Percentiles rank a stretch among this genome's conserved stretches.
phyloP scores from a whole-genome alignment of 371 early-diverging fungal species.

The Zopfochytrium polystomum region DNA sequence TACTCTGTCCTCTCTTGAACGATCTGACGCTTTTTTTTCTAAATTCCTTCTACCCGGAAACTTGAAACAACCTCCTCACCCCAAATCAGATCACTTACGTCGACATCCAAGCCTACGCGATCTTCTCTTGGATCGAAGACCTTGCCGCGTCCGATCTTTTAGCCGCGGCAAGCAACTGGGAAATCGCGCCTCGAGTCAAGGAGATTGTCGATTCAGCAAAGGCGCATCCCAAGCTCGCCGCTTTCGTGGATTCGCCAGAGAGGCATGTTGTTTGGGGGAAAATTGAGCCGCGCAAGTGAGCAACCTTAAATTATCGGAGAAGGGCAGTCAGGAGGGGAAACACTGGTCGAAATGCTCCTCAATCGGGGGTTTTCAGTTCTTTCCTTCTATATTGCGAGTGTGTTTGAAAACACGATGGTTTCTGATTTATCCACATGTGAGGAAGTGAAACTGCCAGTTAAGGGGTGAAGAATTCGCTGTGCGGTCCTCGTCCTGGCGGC shows the following conservation, averaged over 20 bases:
- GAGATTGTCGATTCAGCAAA: neutral
- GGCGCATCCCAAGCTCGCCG: neutral
- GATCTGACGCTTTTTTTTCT: too few species aligned
- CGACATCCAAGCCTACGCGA: neutral
- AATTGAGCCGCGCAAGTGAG: neutral
- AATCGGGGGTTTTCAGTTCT: neutral
- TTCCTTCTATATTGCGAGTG: conserved; percentile 1
- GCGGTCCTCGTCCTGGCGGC: too few species aligned
- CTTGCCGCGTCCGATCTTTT: conserved; percentile 1
- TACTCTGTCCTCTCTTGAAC: too few species aligned
- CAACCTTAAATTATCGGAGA: neutral
- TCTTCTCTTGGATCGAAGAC: conserved; percentile 1
- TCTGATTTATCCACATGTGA: neutral
- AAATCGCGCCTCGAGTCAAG: neutral
- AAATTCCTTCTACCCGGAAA: too few species aligned
- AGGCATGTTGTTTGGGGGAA: neutral
- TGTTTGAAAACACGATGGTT: neutral
- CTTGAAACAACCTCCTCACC: too few species aligned
- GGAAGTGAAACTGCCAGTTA: neutral
- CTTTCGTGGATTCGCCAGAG: neutral
- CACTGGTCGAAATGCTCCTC: neutral
- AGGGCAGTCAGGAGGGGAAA: neutral
- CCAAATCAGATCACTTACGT: conserved; percentile 1
- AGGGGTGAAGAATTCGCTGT: too few species aligned
- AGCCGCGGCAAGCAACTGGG: neutral